Evolutionary conservation across 139 green algal species (phyloP), one percentile per base, ranked within the genome.

Genomic region (Micractinium conductrix): DNA sequence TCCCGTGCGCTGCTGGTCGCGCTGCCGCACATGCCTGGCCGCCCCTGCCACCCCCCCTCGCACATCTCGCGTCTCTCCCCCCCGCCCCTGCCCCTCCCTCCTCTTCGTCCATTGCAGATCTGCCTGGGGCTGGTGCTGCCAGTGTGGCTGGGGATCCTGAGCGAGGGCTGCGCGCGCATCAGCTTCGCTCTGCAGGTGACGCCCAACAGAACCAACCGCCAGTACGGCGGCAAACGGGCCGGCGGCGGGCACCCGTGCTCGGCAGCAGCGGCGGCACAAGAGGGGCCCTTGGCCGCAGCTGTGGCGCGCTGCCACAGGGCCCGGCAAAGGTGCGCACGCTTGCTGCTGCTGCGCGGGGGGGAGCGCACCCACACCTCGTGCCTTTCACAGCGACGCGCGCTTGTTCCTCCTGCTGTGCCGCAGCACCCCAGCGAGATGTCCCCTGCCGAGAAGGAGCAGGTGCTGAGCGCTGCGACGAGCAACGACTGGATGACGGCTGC

Each of bases 41-140:
- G 58, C 30, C 16, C 14, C 58, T n/a, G 35, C 69, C 69, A 19
- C 37, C 40, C 70, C 33, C 19, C 35, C 45, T 43, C 58, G 7
- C 35, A 37, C 6, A 22, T 5, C 40, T 60, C 70, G 4, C 43
- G 16, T 14, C 10, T 10, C 70, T 28, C 40, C 9, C 6, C 16
- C 33, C 8, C 35, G 7, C 21, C 12, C 42, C 44, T 30, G 44
- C 28, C 44, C 14, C 68, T 45, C 33, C 38, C 68, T 21, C 68
- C 37, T 30, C n/a, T 44, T 3, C 2, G 16, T 3, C 37, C 17
- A 19, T 43, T 19, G 37, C 75, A 81, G 75, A 50, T 81, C 14
- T 69, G 53, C 50, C 24, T 81, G 22, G 75, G 75, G 22, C 70
- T 50, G 75, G 50, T 37, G 75, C 53, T 81, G 75, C 75, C 75